Evolutionary conservation across 2,329 filamentous ascomycete species (phyloP), one percentile per base, ranked within the genome.

Genomic region (Fusarium pininemorale): DNA sequence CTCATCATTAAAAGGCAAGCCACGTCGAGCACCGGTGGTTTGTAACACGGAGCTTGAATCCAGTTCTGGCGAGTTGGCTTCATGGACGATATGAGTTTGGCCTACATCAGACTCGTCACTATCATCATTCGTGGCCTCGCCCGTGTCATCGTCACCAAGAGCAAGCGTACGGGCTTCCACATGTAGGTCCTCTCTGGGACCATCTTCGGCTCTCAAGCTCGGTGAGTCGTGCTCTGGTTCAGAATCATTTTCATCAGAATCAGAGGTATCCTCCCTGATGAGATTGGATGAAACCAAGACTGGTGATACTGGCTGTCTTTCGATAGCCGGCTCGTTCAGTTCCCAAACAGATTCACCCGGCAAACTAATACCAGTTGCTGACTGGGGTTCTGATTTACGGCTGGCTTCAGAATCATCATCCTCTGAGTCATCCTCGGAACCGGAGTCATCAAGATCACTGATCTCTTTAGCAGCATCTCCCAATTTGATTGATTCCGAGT

Each of bases 201-300:
- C n/a, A 37, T 54, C 32, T 28, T 35, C 42, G 24, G 47, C 32
- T 26, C 24, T 47, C 22, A 53, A 22, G 35, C 50, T 55, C 24
- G 58, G 59, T 26, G 60, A 71, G 30, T 53, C 30, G 55, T 59
- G 56, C 42, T 73, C 55, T n/a, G 56, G 42, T 14, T 59, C 48
- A 28, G 53, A 50, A 24, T 64, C 44, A 12, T 50, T 38, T 39
- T 54, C 26, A 24, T 72, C 63, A 26, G 57, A 47, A 20, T 56
- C 50, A 38, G 45, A 59, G n/a, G 20, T 42, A 24, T 60, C 61
- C 24, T 61, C 66, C 30, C 26, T 30, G 18, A 26, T 9, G 39
- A 22, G 41, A 41, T 32, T 16, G 15, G 59, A 39, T 54, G 41
- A 35, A 30, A 15, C 26, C 26, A 32, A 30, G n/a, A 20, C 38